Evolutionary conservation across 2,329 filamentous ascomycete genomes (phyloP).

Genomic region (Xylariaceae sp.): DNA sequence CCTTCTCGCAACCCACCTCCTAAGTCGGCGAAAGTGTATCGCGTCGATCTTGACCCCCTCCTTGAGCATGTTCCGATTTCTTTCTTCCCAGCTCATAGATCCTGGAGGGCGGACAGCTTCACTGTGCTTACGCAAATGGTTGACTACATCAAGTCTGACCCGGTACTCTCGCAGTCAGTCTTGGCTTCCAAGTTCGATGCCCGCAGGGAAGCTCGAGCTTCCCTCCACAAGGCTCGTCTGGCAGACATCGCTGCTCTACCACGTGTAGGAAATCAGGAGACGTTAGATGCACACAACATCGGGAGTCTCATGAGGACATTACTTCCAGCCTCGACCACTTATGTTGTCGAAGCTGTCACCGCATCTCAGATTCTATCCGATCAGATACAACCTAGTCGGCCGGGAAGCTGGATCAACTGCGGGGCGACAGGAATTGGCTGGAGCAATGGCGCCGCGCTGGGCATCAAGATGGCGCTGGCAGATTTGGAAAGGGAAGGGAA

Average conservation of each 20-base stretch:
- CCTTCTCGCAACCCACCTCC: slow-evolving; percentile 54
- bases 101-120: slow-evolving; percentile 43
- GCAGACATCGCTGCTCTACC: slow-evolving; percentile 14
- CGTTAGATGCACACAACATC: slow-evolving; percentile 17
- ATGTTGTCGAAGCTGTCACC: slow-evolving; percentile 71
- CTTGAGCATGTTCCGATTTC: slow-evolving; percentile 55
- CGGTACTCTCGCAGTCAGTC: slow-evolving; percentile 2
- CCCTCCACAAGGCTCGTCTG: slow-evolving; percentile 15
- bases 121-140: slow-evolving; percentile 31
- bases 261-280: slow-evolving; percentile 11
- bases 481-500: slow-evolving; percentile 39
- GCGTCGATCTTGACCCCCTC: slow-evolving; percentile 59
- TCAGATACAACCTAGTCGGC: slow-evolving; percentile 59
- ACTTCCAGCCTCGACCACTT: slow-evolving; percentile 48
- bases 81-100: slow-evolving; percentile 44
- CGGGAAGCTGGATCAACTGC: slow-evolving; percentile 74
- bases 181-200: slow-evolving; percentile 24
- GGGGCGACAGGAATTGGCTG: slow-evolving; percentile 75
- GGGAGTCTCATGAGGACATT: slow-evolving; percentile 14
- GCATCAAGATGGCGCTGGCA: slow-evolving; percentile 63
- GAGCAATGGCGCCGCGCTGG: slow-evolving; percentile 68
- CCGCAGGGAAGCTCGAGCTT: slow-evolving; percentile 7
- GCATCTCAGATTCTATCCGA: slow-evolving; percentile 60
- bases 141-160: slow-evolving; percentile 13
- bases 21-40: slow-evolving; percentile 49